Evolutionary conservation across 2,329 filamentous ascomycete species (phyloP), one percentile per base, ranked within the genome.

Genomic region (Diaporthe vaccinii): DNA sequence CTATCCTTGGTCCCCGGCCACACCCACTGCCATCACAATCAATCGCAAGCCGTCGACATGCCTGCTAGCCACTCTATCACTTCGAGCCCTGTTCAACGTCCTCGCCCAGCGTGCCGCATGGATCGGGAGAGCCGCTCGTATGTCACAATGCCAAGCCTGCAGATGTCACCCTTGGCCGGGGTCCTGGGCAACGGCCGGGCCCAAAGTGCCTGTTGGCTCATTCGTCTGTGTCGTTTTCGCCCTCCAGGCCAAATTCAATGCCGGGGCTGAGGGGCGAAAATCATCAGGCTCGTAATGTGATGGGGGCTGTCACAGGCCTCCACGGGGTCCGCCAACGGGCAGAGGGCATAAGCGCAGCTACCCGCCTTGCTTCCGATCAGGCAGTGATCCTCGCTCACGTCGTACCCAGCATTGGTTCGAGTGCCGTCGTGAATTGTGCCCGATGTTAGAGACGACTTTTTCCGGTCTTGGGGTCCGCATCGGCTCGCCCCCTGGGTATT

Each of bases 331-430:
- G 34, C 34, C 49, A 70, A 49, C 34, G 15, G 14, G 39, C 34
- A 44, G 67, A 46, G 25, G 12, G 12, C 59, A 46, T 51, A 61
- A 25, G 62, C 41, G 72, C 72, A 57, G 17, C 36, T 49, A 74
- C 72, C 72, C 72, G 72, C 51, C 10, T n/a, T n/a, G 39, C 51
- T 44, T 41, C 59, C 22, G 34, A 44, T 41, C 12, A 57, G 49
- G 46, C 39, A 31, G 17, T 57, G 51, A 57, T 57, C 15, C 51
- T 31, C 46, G 22, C n/a, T 2, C 41, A 9, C 15, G 15, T 57
- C 28, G 53, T 34, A 31, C 15, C 15, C 15, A 34, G 25, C 22
- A 17, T 57, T 34, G 28, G 14, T 57, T 20, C 25, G 53, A 34
- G 25, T 57, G 25, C 25, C 7, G 31, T 20, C 8, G 28, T 34